Evolutionary conservation across 345 rosid species (phyloP).

Genomic region (Eutrema yunnanense): DNA sequence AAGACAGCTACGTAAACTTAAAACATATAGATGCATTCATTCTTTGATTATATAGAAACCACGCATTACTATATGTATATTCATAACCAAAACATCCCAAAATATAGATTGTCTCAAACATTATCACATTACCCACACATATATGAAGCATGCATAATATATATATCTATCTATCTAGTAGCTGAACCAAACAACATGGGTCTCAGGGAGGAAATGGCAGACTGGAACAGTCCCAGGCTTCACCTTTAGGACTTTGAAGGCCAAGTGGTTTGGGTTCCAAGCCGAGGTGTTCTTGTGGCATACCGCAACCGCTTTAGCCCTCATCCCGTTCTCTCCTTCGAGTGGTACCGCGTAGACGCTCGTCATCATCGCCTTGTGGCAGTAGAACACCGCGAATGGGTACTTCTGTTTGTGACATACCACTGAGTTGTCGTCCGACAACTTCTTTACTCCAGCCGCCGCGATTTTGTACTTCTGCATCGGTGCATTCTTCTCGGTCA

Average conservation of each 20-base stretch:
- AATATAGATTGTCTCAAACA: background rate
- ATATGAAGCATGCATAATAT: too few species aligned
- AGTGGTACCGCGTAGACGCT: slow-evolving; percentile 51
- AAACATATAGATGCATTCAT: slow-evolving; percentile 8
- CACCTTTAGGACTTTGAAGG: slow-evolving; percentile 68
- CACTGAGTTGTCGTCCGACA: slow-evolving; percentile 39
- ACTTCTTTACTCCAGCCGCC: slow-evolving; percentile 36
- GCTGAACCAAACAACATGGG: slow-evolving; percentile 58
- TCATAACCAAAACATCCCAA: slow-evolving; percentile 23
- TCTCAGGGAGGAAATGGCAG: slow-evolving; percentile 84
- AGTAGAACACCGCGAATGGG: slow-evolving; percentile 70
- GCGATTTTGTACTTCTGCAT: slow-evolving; percentile 47
- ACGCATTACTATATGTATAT: slow-evolving; percentile 12
- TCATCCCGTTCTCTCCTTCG: slow-evolving; percentile 54
- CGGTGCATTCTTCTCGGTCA: slow-evolving; percentile 24
- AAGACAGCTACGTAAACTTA: background rate
- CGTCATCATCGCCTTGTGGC: slow-evolving; percentile 58
- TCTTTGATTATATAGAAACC: background rate
- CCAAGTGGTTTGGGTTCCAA: slow-evolving; percentile 82
- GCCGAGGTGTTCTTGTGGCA: slow-evolving; percentile 83
- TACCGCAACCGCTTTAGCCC: slow-evolving; percentile 62
- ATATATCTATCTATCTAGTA: slow-evolving; percentile 21
- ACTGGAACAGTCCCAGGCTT: slow-evolving; percentile 66
- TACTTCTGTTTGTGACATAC: slow-evolving; percentile 86
- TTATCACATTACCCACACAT: slow-evolving; percentile 7